Percentiles rank a stretch among this genome's conserved stretches.
Conservation (phyloP, 73 alveolate genomes). For the Durusdinium trenchii region DNA sequence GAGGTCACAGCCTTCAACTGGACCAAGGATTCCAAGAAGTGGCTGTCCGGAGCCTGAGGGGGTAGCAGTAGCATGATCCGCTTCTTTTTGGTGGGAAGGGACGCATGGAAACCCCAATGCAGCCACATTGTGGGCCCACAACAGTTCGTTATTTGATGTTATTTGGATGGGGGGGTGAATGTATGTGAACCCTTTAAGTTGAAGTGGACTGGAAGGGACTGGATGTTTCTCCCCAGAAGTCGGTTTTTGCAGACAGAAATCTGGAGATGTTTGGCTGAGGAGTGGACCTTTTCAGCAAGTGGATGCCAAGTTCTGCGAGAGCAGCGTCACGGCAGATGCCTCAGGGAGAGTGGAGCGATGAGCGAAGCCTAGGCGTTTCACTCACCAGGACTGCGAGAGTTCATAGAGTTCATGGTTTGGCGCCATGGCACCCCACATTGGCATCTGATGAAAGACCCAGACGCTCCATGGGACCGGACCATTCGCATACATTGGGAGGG, state of each 20-base stretch:
- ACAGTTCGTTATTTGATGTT: background rate
- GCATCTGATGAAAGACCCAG: no score
- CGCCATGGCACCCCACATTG: no score
- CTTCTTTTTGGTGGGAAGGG: background rate
- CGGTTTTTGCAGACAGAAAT: background rate
- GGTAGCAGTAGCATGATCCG: background rate
- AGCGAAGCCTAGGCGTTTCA: no score
- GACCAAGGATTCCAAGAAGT: conserved; percentile 78
- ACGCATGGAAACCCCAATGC: background rate
- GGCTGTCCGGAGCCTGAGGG: background rate
- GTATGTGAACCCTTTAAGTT: background rate
- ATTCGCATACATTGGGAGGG: no score
- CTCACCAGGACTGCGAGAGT: no score
- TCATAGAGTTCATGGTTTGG: no score
- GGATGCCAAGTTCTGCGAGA: conserved; percentile 70
- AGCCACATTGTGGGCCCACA: no score
- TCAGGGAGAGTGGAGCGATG: background rate
- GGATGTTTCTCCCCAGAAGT: background rate
- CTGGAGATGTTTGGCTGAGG: conserved; percentile 49
- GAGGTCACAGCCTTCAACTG: conserved; percentile 89
- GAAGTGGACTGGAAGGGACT: background rate
- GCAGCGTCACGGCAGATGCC: conserved; percentile 38
- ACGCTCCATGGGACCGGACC: no score
- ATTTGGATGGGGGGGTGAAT: background rate
- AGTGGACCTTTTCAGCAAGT: conserved; percentile 53